Base-by-base conservation (phyloP, 208 protist genomes). In the Crithidia thermophila region DNA sequence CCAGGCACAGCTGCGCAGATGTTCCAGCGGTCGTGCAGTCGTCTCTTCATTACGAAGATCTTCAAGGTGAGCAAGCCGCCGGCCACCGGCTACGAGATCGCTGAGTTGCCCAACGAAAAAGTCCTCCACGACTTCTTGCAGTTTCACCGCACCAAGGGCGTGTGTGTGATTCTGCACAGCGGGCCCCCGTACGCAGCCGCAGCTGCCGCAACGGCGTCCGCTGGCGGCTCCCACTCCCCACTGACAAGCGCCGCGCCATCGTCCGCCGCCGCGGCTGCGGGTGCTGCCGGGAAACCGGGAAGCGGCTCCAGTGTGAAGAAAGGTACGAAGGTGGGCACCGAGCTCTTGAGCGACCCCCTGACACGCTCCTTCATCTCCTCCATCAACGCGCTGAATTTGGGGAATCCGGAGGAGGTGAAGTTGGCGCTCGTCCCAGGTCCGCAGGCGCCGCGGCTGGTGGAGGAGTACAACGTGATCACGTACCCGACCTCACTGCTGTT, bases 401-500 rank as follows among this genome's bases (percentile, higher is more conserved):
- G 90, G 18, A 83, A 90, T 40, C 90, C 90, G 0, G 81, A 67
- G 14, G 86, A 93, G 60, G 79, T 90, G 16, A 93, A 89, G 63
- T 40, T 95, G 18, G 90, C 90, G 9, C 77, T 95, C 14, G 83
- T 93, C 4, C 83, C 86, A 8, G 90, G 90, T 13, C 76, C 82
- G 4, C 69, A 87, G 55, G 75, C 85, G 3, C 81, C 84, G 27
- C 68, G 70, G 18, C 42, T 93, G 8, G 80, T 93, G 42, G 75
- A 90, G 2, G 73, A 89, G 52, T 91, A 90, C 63, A 76, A 84
- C 67, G 66, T 95, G 10, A 46, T 95, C 6, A 90, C 90, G 5
- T 93, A 82, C 49, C 90, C 90, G 0, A 93, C 90, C 7, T 65
- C 82, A 21, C 74, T 95, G 3, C 57, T 95, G 6, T 95, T 95